Conservation (phyloP, 768 basidiomycete genomes). For the Auricularia heimuer region DNA sequence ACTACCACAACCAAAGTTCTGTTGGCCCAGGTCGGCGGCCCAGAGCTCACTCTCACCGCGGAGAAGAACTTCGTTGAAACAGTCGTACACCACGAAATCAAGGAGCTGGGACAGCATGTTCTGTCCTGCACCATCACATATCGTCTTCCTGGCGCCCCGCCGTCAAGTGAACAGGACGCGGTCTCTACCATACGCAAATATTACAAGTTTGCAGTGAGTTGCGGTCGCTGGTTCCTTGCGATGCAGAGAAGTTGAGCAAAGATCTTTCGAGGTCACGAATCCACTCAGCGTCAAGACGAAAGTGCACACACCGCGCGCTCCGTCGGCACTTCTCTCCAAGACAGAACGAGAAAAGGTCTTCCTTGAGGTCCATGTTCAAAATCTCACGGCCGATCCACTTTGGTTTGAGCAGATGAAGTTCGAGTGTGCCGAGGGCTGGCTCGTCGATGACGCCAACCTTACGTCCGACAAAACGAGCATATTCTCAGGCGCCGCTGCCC, state of each 20-base stretch:
- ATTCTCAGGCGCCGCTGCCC: conserved; percentile 52
- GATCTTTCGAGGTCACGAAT: conserved; percentile 63
- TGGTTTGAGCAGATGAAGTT: conserved; percentile 76
- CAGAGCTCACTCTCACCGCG: conserved; percentile 35
- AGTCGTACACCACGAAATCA: conserved; percentile 78
- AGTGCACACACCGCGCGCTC: conserved; percentile 67
- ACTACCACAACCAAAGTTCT: conserved; percentile 57
- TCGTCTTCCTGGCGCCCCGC: conserved; percentile 48
- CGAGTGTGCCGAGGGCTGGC: conserved; percentile 62
- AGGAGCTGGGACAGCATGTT: conserved; percentile 87
- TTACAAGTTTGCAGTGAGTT: conserved; percentile 80
- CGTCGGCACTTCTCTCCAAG: conserved; percentile 55
- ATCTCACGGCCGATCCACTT: conserved; percentile 66
- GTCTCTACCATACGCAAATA: conserved; percentile 70
- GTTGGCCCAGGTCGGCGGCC: conserved; percentile 54
- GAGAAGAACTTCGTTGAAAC: conserved; percentile 53
- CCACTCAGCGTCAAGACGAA: conserved; percentile 94
- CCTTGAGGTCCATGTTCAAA: conserved; percentile 89
- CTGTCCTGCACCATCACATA: conserved; percentile 79
- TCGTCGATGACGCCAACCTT: conserved; percentile 43
- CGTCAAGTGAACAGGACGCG: conserved; percentile 33
- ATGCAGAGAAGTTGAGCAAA: background rate
- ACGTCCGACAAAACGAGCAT: conserved; percentile 21
- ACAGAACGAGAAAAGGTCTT: conserved; percentile 72
- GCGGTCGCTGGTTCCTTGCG: background rate